Percentiles rank a stretch among this genome's conserved stretches.
Evolutionary conservation across 1,139 yeast species (phyloP).

Genomic region (Geotrichum carabidarum): DNA sequence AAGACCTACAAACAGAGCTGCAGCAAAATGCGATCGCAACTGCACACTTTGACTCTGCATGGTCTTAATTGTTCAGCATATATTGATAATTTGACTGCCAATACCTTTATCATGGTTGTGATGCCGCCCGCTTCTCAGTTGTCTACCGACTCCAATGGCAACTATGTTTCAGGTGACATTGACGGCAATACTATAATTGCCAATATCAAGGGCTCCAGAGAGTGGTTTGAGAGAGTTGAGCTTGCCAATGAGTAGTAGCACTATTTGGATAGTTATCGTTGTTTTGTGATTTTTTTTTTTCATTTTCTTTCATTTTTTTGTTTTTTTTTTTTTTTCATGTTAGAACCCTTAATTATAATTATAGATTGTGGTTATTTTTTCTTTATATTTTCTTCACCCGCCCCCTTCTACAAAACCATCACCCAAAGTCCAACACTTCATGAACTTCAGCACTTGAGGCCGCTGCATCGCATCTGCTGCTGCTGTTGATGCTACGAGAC

Average conservation of each 20-base stretch:
- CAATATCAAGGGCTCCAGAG: constrained; percentile 62
- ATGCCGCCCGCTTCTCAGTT: constrained; percentile 31
- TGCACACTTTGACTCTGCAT: constrained; percentile 68
- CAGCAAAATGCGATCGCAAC: constrained; percentile 77
- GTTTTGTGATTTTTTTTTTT: not conserved
- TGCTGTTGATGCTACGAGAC: no score
- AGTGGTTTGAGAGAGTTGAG: constrained; percentile 58
- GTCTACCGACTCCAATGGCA: constrained; percentile 1
- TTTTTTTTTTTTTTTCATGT: not conserved
- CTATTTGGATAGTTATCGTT: not conserved
- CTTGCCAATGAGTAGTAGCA: constrained; percentile 16
- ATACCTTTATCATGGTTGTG: constrained; percentile 75
- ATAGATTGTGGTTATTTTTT: no score
- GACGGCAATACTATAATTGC: constrained; percentile 62
- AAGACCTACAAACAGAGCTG: constrained; percentile 93
- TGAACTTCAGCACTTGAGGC: no score
- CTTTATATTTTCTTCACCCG: no score
- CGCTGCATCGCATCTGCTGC: no score
- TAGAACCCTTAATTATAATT: not conserved
- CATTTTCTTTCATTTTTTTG: no score
- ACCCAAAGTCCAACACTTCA: no score
- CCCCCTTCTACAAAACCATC: no score
- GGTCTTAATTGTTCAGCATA: constrained; percentile 69
- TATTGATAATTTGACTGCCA: constrained; percentile 64
- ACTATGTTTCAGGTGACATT: constrained; percentile 38